These are phyloP conservation scores for Myotisia sp. DNA, from an alignment of 2,329 filamentous ascomycete genomes.

Conservation along the genomic window DNA sequence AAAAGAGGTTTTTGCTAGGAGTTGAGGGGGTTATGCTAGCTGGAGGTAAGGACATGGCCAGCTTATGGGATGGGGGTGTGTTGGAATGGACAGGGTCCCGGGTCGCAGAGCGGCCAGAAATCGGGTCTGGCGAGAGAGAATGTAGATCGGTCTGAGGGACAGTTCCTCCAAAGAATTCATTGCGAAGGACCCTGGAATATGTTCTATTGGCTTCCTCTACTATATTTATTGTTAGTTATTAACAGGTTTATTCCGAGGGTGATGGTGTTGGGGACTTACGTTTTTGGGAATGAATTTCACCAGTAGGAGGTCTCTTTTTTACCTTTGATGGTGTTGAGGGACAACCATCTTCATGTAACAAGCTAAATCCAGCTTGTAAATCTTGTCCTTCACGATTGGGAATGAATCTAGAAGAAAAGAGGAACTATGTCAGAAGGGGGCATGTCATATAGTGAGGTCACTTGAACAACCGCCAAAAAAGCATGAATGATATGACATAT, in stretches of 20 bases:
- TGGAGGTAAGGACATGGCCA: constrained; percentile 50
- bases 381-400: constrained; percentile 88
- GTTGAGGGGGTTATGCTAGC: constrained; percentile 76
- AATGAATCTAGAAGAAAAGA: constrained; percentile 67
- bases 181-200: constrained; percentile 73
- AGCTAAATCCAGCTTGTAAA: constrained; percentile 78
- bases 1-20: constrained; percentile 93
- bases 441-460: not conserved
- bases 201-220: constrained; percentile 91
- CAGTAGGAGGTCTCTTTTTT: constrained; percentile 71
- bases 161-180: constrained; percentile 82
- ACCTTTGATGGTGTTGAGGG: constrained; percentile 78
- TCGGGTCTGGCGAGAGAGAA: constrained; percentile 45
- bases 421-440: no score
- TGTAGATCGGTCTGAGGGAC: constrained; percentile 66
- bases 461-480: not conserved
- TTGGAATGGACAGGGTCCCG: constrained; percentile 58
- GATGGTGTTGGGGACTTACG: constrained; percentile 41
- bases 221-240: constrained; percentile 20
- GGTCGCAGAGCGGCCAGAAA: constrained; percentile 30
- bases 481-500: not conserved
- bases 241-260: constrained; percentile 6
- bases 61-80: constrained; percentile 59
- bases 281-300: constrained; percentile 85
- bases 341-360: constrained; percentile 83